phyloP scores from a whole-genome alignment of 1,284 basidiomycete species.

The Irpex lacteus region DNA sequence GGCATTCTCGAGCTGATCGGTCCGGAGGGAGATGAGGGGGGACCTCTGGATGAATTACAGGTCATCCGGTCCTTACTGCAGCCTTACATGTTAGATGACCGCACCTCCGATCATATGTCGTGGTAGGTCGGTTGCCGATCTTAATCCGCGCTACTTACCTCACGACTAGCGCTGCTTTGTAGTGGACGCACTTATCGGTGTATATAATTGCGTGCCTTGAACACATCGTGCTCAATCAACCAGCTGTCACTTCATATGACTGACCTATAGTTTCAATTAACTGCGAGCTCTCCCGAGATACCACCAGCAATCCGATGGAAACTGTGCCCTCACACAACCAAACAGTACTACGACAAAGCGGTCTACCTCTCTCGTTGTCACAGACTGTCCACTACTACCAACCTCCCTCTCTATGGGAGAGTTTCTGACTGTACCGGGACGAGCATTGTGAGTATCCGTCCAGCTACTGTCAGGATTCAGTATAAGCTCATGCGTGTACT shows the following conservation, averaged over 20 bases:
- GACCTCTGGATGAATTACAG: conserved; percentile 54
- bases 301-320: not conserved
- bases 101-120: not conserved
- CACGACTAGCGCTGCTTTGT: not conserved
- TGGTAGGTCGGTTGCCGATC: not conserved
- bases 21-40: conserved; percentile 56
- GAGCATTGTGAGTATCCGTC: too few relatives aligned
- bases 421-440: too few relatives aligned
- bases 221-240: not conserved
- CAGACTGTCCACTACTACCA: too few relatives aligned
- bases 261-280: not conserved
- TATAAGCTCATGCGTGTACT: too few relatives aligned
- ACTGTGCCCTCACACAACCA: too few relatives aligned
- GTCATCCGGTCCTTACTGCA: conserved; percentile 33
- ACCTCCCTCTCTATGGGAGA: too few relatives aligned
- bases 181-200: not conserved
- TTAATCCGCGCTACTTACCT: not conserved
- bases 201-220: not conserved
- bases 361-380: too few relatives aligned
- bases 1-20: conserved; percentile 47
- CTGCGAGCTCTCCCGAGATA: not conserved
- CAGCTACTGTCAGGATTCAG: too few relatives aligned
- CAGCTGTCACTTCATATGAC: not conserved
- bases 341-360: too few relatives aligned
- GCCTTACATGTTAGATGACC: conserved; percentile 2